Conservation (phyloP, 352 stramenopile species). For the Globisporangium spiculum region DNA sequence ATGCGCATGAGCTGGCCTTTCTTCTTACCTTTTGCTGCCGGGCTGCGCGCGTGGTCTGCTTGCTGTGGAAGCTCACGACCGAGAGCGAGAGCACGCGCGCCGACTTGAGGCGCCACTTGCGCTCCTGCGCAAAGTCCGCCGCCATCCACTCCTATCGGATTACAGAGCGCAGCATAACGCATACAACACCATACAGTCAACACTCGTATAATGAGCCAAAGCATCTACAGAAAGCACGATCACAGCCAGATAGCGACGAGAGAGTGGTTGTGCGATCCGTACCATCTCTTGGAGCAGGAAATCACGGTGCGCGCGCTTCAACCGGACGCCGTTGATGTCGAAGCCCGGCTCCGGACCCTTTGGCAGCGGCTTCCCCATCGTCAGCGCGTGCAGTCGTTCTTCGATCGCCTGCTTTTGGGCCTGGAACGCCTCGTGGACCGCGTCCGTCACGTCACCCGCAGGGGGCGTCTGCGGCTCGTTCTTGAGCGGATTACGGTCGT, state of each 20-base stretch:
- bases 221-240: neutral
- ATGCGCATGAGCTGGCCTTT: neutral
- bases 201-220: neutral
- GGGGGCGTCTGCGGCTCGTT: slow-evolving; percentile 14
- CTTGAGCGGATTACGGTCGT: slow-evolving; percentile 16
- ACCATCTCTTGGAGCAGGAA: slow-evolving; percentile 84
- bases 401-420: slow-evolving; percentile 45
- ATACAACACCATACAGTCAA: neutral
- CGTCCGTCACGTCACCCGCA: neutral
- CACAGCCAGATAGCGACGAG: neutral
- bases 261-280: neutral
- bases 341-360: slow-evolving; percentile 31
- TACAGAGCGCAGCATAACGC: neutral
- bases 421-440: slow-evolving; percentile 30
- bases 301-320: slow-evolving; percentile 57
- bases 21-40: slow-evolving; percentile 37
- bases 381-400: slow-evolving; percentile 34
- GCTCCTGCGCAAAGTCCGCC: slow-evolving; percentile 90
- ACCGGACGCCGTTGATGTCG: slow-evolving; percentile 35
- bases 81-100: slow-evolving; percentile 70
- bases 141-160: slow-evolving; percentile 87
- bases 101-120: slow-evolving; percentile 78
- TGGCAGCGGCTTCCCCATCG: slow-evolving; percentile 42
- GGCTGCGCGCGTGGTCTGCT: slow-evolving; percentile 29
- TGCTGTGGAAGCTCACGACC: slow-evolving; percentile 55